Base-by-base conservation (phyloP, 352 stramenopile species). In the Globisporangium carolinianum region DNA sequence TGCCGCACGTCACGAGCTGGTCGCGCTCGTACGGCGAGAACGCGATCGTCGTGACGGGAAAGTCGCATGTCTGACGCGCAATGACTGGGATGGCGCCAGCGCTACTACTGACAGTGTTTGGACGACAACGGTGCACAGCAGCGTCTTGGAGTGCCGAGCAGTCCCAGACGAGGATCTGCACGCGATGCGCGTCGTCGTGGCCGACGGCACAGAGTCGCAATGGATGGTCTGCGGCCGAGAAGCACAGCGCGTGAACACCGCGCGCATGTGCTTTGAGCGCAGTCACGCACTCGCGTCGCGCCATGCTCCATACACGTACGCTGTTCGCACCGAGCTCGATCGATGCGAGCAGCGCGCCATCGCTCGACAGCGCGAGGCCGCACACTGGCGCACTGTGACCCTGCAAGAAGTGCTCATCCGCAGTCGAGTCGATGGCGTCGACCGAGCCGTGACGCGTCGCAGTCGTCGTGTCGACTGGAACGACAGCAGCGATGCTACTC, bases 31-130 rank as follows among this genome's bases (percentile, higher is more conserved):
- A 97, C 0, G 86, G 87, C 1, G 86, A 95, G 51, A 97, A 97
- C 12, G 70, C 69, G 38, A 93, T 73, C 0, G 61, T 69, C 14
- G 70, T 58, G 51, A 97, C 77, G 6, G 76, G 67, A 42, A 95
- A 97, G 51, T 97, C 89, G 11, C 79, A 95, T 6, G 89, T 90
- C 68, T 97, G 91, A 24, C 81, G 70, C 6, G 86, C 86, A 32
- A 92, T 68, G 15, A 94, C 57, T 53, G 63, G 64, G 0, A 84
- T 49, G 9, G 58, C 43, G 32, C 47, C 24, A 18, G 18, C 38
- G 35, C 4, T 35, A 15, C 55, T 24, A 38, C 47, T 47, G 7
- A 14, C 18, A 1, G 42, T 42, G 32, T 54, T 48, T 5, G 12
- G 18, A 57, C n/a, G 0, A 47, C 38, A 2, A 24, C 38, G 12